phyloP scores from a whole-genome alignment of 352 stramenopile genomes.

The Ophiocytium majus region DNA sequence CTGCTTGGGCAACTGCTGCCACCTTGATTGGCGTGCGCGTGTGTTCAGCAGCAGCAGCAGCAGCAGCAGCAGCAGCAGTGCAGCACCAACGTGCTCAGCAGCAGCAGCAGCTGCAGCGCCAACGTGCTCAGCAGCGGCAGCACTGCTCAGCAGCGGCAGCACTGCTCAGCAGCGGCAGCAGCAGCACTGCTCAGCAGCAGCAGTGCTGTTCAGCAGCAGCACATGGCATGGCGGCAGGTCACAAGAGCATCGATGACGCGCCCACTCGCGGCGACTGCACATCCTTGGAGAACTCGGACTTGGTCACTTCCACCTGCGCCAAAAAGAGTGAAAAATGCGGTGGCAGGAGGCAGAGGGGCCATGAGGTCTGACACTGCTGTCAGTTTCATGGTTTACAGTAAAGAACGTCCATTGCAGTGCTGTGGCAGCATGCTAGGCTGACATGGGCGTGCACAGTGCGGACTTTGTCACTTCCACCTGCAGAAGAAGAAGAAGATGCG shows the following conservation, averaged over 20 bases:
- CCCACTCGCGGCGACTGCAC: no score
- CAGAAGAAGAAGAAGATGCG: no score
- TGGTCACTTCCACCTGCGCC: background rate
- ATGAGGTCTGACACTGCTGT: no score
- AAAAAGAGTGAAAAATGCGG: no score
- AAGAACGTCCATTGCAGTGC: no score
- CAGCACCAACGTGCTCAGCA: background rate
- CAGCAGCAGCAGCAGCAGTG: background rate
- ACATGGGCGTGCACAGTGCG: no score
- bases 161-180: background rate
- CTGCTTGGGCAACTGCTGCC: background rate
- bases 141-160: background rate
- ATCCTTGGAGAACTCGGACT: background rate
- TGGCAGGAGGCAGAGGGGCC: no score
- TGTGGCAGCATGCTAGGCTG: no score
- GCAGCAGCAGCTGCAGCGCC: background rate
- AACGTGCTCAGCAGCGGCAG: background rate
- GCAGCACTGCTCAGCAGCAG: background rate
- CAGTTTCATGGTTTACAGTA: no score
- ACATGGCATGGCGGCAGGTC: no score
- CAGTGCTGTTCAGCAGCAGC: no score
- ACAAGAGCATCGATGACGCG: background rate
- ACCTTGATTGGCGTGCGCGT: background rate
- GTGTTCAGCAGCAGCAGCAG: background rate
- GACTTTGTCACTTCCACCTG: no score